Conservation (phyloP, 73 alveolate species). For the Tetrahymena borealis region DNA sequence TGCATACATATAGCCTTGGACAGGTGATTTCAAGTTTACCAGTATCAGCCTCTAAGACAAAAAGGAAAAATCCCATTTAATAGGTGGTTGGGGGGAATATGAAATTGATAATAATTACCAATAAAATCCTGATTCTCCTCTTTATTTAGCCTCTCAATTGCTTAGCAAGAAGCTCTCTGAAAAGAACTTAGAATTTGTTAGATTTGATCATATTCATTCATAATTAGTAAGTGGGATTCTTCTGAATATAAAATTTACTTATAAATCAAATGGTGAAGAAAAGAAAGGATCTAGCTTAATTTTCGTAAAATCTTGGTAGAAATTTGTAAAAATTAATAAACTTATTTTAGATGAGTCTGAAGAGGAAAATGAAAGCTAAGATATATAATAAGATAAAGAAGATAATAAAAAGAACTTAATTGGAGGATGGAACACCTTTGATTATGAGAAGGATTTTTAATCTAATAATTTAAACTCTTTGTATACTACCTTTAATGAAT, state of each 20-base stretch:
- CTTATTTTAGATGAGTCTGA: not conserved
- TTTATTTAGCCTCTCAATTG: not conserved
- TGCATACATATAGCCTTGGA: too few species aligned
- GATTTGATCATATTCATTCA: not conserved
- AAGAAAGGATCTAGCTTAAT: not conserved
- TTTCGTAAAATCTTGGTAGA: not conserved
- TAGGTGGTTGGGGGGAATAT: not conserved
- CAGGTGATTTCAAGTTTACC: not conserved
- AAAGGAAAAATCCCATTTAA: not conserved
- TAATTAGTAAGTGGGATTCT: not conserved
- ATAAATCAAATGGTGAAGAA: not conserved
- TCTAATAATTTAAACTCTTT: not conserved
- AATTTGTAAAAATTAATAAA: not conserved
- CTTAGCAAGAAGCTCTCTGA: not conserved
- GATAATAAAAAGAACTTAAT: not conserved
- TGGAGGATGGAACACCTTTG: not conserved
- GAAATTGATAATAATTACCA: not conserved
- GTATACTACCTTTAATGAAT: not conserved
- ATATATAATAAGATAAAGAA: not conserved
- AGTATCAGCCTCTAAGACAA: not conserved
- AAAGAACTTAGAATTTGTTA: not conserved
- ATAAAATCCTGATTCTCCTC: not conserved
- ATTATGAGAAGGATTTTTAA: not conserved
- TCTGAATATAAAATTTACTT: not conserved
- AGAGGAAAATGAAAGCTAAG: not conserved